Evolutionary conservation across 805 yeast genomes (phyloP), one percentile per base, ranked within the genome.

Genomic region (Ogataea methylovora): DNA sequence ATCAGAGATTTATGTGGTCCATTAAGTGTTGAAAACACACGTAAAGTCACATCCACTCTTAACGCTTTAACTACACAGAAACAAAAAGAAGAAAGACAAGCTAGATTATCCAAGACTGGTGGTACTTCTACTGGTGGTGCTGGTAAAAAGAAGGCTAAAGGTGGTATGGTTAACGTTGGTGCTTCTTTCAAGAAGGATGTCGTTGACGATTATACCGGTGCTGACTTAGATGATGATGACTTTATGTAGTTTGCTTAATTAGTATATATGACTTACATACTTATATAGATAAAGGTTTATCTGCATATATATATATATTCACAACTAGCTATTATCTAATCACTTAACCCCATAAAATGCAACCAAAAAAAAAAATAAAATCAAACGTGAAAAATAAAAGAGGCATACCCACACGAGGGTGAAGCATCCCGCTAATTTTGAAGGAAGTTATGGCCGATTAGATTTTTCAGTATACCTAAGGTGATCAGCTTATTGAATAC

Each of bases 51-150:
- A 29, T 80, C 94, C 26, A 88, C 97, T 0, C 67, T 90, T 52
- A 84, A 76, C 46, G 90, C 88, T 4, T 58, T 80, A 36, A 67
- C 82, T 42, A 87, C 82, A 51, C 94, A 87, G 37, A 90, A 90
- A 64, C 86, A 80, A 59, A 81, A 79, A 55, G 82, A 81, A 36
- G 97, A 90, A 64, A 84, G 97, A 68, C 84, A 76, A 51, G 86
- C 84, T 18, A 78, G 96, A 58, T 64, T 84, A 50, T 74, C 82
- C 48, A 81, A 79, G 56, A 70, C 84, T 36, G 90, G 92, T 42
- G 92, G 90, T 44, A 83, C 94, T 19, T 76, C 90, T 26, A 74
- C 85, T 17, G 94, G 94, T 49, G 96, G 96, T 56, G 92, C 94
- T 25, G 94, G 95, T 61, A 87, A 88, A 73, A 82, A 83, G 76